Conservation (phyloP, 2,329 filamentous ascomycete species). For the Hypoxylon sp. region DNA sequence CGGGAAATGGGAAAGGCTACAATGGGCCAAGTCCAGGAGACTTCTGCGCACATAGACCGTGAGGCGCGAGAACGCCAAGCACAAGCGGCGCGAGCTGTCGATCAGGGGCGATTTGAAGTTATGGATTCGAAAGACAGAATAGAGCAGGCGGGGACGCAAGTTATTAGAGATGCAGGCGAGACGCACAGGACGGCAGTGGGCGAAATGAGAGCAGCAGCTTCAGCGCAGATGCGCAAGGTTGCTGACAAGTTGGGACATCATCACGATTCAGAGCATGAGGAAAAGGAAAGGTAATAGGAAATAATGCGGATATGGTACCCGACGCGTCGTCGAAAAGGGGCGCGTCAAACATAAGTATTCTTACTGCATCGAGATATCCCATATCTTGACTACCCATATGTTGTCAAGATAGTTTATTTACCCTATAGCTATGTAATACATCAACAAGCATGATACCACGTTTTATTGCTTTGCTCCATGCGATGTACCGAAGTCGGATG, state of each 20-base stretch:
- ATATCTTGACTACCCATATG: constrained; percentile 14
- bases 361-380: constrained; percentile 27
- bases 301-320: not conserved
- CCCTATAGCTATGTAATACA: constrained; percentile 9
- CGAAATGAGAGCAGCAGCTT: constrained; percentile 31
- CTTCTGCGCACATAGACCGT: constrained; percentile 36
- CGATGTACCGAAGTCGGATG: too few relatives aligned
- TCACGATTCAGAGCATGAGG: constrained; percentile 32
- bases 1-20: constrained; percentile 37
- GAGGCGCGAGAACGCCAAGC: constrained; percentile 38
- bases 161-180: constrained; percentile 28
- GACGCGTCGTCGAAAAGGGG: not conserved
- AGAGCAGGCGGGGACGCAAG: constrained; percentile 29
- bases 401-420: constrained; percentile 8
- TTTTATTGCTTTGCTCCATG: not conserved
- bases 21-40: constrained; percentile 38
- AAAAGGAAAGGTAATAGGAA: constrained; percentile 9
- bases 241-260: constrained; percentile 33
- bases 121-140: constrained; percentile 23
- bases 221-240: constrained; percentile 27
- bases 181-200: constrained; percentile 31
- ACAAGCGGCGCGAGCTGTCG: constrained; percentile 23
- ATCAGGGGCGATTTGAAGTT: constrained; percentile 19
- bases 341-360: not conserved
- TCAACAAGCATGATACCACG: not conserved